Evolutionary conservation across 768 basidiomycete species (phyloP).

Genomic region (Kwoniella europaea): DNA sequence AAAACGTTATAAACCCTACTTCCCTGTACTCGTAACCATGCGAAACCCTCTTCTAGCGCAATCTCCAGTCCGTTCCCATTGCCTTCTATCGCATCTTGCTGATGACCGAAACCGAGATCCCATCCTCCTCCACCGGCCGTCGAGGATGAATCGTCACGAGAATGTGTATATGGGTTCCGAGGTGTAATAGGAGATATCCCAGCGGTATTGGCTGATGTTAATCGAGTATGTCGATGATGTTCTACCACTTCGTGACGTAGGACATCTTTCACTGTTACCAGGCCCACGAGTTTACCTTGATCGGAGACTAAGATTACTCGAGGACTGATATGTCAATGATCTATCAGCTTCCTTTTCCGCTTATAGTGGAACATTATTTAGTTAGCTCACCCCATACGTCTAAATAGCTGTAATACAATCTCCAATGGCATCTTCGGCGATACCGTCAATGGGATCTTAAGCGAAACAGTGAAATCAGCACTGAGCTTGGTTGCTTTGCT

Average conservation of each 20-base stretch:
- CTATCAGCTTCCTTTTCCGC: not conserved
- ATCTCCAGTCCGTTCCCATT: constrained; percentile 42
- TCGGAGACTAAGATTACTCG: constrained; percentile 94
- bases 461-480: no score
- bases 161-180: constrained; percentile 12
- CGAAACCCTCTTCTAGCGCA: constrained; percentile 42
- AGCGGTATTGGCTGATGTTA: constrained; percentile 19
- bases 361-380: constrained; percentile 4
- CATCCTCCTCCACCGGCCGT: constrained; percentile 33
- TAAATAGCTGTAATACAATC: constrained; percentile 96
- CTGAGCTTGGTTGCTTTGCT: no score
- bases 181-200: not conserved
- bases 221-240: constrained; percentile 43
- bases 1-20: constrained; percentile 16
- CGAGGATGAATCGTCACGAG: constrained; percentile 21
- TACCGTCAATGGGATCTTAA: constrained; percentile 85
- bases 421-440: constrained; percentile 90
- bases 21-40: constrained; percentile 31
- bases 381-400: constrained; percentile 85
- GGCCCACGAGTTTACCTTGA: constrained; percentile 76
- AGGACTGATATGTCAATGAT: constrained; percentile 65
- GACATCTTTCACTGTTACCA: constrained; percentile 96
- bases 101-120: constrained; percentile 22
- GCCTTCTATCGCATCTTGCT: constrained; percentile 24
- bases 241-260: constrained; percentile 73